Base-by-base conservation (phyloP, 768 basidiomycete species). In the Leccinum pellstonianum region DNA sequence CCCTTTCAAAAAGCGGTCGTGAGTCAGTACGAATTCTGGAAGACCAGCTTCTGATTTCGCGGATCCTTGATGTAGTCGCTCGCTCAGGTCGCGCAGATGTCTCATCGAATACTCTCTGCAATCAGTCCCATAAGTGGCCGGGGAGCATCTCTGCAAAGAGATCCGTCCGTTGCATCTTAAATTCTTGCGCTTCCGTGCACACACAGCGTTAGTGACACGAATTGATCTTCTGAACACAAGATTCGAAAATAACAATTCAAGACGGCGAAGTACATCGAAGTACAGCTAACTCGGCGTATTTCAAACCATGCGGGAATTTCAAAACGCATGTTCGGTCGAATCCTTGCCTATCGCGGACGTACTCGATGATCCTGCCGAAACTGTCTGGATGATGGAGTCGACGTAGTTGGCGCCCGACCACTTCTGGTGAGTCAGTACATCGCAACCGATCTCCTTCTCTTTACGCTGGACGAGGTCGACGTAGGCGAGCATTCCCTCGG, bases 401-500 rank as follows among this genome's bases (percentile, higher is more conserved):
- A 94, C 85, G 73, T 95, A 96, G 68, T 89, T 90, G 23, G 93
- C 93, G 37, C 94, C 93, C 63, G 92, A 93, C 93, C 94, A 97
- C 81, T 94, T 95, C 77, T 96, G 93, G 73, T 96, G 93, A 3
- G 91, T 96, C 51, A 95, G 78, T 33, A 96, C 93, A 71, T 96
- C 93, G 60, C 89, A 90, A 35, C 90, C 90, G 54, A 94, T 83
- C 66, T 88, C 92, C 73, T 88, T 90, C 75, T 96, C 93, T 72
- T 91, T 93, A 63, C 85, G 79, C 69, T 96, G 93, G 53, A 95
- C 84, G 19, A 93, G 84, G 60, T 95, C 82, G 51, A 95, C 93
- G 73, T 96, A 96, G 23, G 94, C 94, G 33, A 93, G 83, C 90
- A 96, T 95, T 50, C 93, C 93, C 50, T 95, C 91, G 25, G 85